phyloP scores from a whole-genome alignment of 345 rosid genomes.

The Eucalyptus melliodora region DNA sequence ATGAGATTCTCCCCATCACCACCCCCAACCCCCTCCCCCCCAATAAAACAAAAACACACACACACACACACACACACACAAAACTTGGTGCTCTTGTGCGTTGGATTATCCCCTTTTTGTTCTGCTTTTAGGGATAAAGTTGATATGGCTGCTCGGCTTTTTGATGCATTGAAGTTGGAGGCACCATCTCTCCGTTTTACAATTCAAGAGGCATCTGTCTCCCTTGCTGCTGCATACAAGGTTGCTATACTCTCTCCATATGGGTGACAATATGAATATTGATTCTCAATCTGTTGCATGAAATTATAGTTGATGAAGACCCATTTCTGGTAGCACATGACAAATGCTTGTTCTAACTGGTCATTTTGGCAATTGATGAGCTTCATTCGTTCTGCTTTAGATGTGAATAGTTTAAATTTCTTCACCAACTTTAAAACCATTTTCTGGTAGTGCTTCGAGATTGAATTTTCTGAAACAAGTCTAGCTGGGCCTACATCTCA shows the following conservation, averaged over 20 bases:
- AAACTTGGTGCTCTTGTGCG: not conserved
- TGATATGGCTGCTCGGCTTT: constrained; percentile 87
- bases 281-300: not conserved
- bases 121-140: constrained; percentile 58
- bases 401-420: not conserved
- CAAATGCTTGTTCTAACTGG: not conserved
- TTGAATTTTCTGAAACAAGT: not conserved
- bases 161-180: constrained; percentile 76
- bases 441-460: not conserved
- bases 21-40: too few relatives aligned
- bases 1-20: not conserved
- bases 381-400: not conserved
- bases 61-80: not conserved
- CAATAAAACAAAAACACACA: not conserved
- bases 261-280: not conserved
- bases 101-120: not conserved
- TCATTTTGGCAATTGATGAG: not conserved
- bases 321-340: not conserved
- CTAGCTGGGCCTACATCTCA: not conserved
- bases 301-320: not conserved
- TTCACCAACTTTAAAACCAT: not conserved
- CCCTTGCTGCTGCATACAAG: constrained; percentile 85
- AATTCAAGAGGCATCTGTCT: constrained; percentile 75
- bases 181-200: constrained; percentile 55
- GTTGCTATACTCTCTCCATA: constrained; percentile 9